Evolutionary conservation across 1,139 yeast species (phyloP), one percentile per base, ranked within the genome.

Genomic region (Pneumocystis carinii): DNA sequence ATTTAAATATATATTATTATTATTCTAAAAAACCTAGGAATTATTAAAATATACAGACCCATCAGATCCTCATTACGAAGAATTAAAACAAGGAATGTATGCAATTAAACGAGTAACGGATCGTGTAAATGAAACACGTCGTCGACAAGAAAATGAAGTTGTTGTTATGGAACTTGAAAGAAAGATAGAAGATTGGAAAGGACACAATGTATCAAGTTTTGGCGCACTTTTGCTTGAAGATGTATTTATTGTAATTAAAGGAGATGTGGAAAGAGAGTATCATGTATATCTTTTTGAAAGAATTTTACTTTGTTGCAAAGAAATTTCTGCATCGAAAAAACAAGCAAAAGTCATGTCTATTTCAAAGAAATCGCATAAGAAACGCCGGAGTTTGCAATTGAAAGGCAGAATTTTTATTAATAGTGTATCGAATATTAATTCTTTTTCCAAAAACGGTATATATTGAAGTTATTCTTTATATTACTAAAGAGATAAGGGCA

Each of bases 121-220:
- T 68, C 84, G 83, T 70, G 94, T 92, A 48, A 92, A 92, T 75
- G 98, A 92, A 73, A 90, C 96, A 14, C 96, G 90, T 75, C 82
- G 99, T 74, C 79, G 90, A 68, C 86, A 95, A 0, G 98, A 92
- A 72, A 94, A 92, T 73, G 82, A 84, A 60, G 87, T 84, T 65
- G 81, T 83, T 60, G 78, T 87, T 61, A 83, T 82, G 68, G 86
- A 85, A 64, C 78, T 92, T 59, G 79, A 81, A 63, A 87, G 83
- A 57, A 80, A 92, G 66, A 94, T 90, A 14, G 78, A 81, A 57
- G 95, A 90, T 74, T 92, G 98, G 98, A 83, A 90, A 69, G 97
- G 97, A n/a, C 90, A 89, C 74, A 84, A 84, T 67, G 77, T 87
- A 62, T 80, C 79, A 66, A 87, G 85, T 69, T 89, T 90, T 74